phyloP scores from a whole-genome alignment of 2,329 filamentous ascomycete genomes.

The Coniochaeta sp. region DNA sequence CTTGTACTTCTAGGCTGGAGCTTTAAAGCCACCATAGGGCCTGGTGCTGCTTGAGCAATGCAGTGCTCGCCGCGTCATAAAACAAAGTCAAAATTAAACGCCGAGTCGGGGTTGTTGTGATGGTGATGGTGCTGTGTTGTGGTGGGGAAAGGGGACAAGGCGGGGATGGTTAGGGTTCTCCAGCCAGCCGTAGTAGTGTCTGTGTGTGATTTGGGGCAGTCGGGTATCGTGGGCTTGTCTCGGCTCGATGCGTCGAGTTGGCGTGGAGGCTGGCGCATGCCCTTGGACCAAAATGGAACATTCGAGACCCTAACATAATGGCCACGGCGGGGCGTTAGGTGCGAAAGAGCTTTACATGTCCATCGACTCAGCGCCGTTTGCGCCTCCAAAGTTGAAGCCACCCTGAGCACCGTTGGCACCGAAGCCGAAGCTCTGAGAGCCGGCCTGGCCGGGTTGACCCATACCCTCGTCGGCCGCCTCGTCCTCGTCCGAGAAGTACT shows the following conservation, averaged over 20 bases:
- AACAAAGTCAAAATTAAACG: slow-evolving; percentile 22
- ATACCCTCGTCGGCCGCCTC: slow-evolving; percentile 80
- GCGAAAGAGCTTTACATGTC: slow-evolving; percentile 44
- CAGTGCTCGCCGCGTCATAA: slow-evolving; percentile 9
- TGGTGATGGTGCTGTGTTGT: slow-evolving; percentile 13
- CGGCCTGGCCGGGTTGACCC: slow-evolving; percentile 56
- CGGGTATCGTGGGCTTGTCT: neutral
- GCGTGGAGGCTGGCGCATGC: neutral
- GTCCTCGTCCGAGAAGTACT: slow-evolving; percentile 99
- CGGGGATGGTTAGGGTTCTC: slow-evolving; percentile 8
- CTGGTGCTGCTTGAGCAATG: slow-evolving; percentile 23
- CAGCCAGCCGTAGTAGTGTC: slow-evolving; percentile 14
- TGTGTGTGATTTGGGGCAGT: neutral
- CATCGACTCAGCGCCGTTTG: slow-evolving; percentile 60
- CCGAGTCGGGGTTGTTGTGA: slow-evolving; percentile 16
- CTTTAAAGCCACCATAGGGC: slow-evolving; percentile 59
- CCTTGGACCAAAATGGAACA: neutral
- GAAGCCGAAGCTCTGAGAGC: slow-evolving; percentile 68
- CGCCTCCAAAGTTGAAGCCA: slow-evolving; percentile 77
- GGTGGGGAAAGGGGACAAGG: slow-evolving; percentile 14
- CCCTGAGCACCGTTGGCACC: slow-evolving; percentile 56
- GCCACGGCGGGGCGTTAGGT: neutral
- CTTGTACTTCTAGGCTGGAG: slow-evolving; percentile 41
- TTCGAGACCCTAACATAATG: neutral
- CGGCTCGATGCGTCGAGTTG: neutral